These are phyloP conservation scores for Skeletonema menzelii DNA, from an alignment of 108 stramenopile species.

Conservation along the genomic window DNA sequence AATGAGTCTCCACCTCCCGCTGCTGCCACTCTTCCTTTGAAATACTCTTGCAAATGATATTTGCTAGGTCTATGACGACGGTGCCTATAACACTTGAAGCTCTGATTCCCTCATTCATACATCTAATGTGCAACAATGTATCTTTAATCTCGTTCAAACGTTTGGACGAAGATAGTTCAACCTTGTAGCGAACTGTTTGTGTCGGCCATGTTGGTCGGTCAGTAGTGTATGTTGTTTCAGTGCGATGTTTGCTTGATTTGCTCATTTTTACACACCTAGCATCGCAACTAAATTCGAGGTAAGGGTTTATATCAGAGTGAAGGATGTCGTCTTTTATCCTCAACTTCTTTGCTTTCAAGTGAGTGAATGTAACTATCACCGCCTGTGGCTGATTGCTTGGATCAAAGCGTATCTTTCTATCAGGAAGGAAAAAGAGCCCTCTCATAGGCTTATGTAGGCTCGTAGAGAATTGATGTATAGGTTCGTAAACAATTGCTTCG, in stretches of 20 bases:
- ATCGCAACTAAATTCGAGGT: background rate
- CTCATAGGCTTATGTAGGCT: conserved; percentile 88
- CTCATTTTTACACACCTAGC: background rate
- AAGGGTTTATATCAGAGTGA: background rate
- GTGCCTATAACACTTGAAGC: background rate
- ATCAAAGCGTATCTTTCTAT: background rate
- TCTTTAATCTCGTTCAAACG: background rate
- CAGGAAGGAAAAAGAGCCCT: conserved; percentile 46
- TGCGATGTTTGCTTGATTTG: background rate
- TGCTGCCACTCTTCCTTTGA: background rate
- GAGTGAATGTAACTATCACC: background rate
- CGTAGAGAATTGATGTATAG: conserved; percentile 58
- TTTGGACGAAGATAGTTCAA: background rate
- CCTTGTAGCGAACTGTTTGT: background rate
- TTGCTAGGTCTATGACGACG: background rate
- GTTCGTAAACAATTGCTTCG: conserved; percentile 56
- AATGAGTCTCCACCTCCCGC: background rate
- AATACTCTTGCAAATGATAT: background rate
- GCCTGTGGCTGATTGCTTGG: background rate
- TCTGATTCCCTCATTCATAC: background rate
- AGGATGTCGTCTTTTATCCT: background rate
- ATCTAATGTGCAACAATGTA: background rate
- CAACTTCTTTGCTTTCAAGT: background rate
- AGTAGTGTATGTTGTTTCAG: background rate
- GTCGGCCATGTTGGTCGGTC: background rate